phyloP scores from a whole-genome alignment of 257 asterid genomes.

The Ligustrum vulgare region DNA sequence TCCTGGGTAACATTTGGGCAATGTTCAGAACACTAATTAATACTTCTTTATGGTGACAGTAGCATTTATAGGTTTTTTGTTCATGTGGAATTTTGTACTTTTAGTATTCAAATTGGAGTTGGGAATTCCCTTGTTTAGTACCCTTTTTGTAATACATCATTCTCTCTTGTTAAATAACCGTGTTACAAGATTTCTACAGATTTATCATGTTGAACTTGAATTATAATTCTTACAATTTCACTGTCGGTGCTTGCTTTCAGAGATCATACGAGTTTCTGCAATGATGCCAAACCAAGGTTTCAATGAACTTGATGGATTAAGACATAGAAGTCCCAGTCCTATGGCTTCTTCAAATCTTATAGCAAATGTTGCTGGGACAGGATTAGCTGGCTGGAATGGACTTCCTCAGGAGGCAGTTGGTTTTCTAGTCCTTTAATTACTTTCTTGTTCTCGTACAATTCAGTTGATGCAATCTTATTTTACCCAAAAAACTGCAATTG shows the following conservation, averaged over 20 bases:
- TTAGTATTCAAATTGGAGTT: background rate
- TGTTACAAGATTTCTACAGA: background rate
- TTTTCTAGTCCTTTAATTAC: background rate
- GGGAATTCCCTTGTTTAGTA: background rate
- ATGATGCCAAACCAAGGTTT: conserved; percentile 81
- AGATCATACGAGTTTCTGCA: conserved; percentile 74
- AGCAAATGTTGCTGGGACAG: conserved; percentile 63
- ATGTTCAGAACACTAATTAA: background rate
- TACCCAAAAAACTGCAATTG: background rate
- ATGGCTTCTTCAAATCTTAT: conserved; percentile 83
- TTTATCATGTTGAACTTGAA: background rate
- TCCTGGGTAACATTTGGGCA: background rate
- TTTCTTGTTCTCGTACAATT: background rate
- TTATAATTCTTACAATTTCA: background rate
- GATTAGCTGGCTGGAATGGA: conserved; percentile 80
- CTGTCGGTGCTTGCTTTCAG: conserved; percentile 27
- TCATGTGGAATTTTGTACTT: background rate
- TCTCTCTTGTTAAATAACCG: background rate
- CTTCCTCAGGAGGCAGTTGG: conserved; percentile 68
- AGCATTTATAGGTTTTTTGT: background rate
- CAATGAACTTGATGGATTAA: conserved; percentile 76
- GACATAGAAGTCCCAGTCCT: conserved; percentile 96
- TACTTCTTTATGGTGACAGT: too few species aligned
- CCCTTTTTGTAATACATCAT: background rate
- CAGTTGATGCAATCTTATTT: background rate